These are phyloP conservation scores for Eryngium alpinum DNA, from an alignment of 140 eudicot genomes.

Conservation along the genomic window DNA sequence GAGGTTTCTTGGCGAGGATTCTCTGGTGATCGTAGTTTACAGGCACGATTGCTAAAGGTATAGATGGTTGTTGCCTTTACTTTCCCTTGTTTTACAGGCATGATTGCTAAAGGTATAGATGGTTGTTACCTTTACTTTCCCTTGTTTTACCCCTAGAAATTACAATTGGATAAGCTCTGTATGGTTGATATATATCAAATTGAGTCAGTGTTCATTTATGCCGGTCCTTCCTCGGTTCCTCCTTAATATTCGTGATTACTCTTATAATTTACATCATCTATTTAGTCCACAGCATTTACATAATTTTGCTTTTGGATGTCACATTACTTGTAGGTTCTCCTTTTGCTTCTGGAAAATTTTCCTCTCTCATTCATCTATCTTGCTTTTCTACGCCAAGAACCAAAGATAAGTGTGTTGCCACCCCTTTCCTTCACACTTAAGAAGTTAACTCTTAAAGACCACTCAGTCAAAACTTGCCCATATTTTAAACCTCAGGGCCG, in stretches of 20 bases:
- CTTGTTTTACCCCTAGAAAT: neutral
- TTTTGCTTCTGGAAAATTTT: neutral
- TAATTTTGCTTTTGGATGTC: neutral
- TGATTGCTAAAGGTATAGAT: slow-evolving; percentile 59
- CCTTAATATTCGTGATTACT: neutral
- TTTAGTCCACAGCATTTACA: neutral
- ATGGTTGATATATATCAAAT: neutral
- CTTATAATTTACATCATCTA: neutral
- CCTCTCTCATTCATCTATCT: neutral
- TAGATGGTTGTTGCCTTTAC: neutral
- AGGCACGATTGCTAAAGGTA: slow-evolving; percentile 71
- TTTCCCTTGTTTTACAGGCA: slow-evolving; percentile 55
- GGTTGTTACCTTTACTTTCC: neutral
- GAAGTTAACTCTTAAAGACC: neutral
- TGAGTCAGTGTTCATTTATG: no score
- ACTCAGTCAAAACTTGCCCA: neutral
- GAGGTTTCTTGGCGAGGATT: slow-evolving; percentile 92
- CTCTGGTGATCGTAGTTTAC: slow-evolving; percentile 65
- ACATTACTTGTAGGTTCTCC: neutral
- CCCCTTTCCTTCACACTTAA: neutral
- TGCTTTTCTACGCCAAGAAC: neutral
- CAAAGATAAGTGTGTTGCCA: neutral
- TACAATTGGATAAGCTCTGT: neutral
- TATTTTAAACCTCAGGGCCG: neutral
- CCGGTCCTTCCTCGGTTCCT: neutral